A percentile compares a stretch with the other conserved stretches of the same genome.
These are phyloP conservation scores for Lagenidium giganteum DNA, from an alignment of 352 stramenopile species.

Conservation along the genomic window DNA sequence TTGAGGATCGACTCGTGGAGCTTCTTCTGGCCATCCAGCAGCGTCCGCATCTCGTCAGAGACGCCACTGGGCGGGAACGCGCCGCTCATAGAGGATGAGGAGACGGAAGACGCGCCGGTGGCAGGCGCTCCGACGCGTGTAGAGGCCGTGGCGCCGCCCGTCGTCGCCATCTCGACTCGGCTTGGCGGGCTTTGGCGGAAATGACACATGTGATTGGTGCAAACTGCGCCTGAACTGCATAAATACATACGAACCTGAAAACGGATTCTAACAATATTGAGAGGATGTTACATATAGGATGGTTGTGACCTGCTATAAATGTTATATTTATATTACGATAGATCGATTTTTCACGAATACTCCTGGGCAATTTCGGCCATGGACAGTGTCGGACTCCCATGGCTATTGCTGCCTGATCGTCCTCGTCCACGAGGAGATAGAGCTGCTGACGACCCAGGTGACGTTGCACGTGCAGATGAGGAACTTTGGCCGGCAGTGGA, in stretches of 20 bases:
- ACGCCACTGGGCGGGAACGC: constrained; percentile 14
- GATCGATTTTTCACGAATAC: constrained; percentile 14
- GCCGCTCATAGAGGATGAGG: neutral
- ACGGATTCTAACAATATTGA: constrained; percentile 3
- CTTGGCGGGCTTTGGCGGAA: too few species aligned
- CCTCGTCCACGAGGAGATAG: constrained; percentile 18
- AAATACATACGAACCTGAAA: neutral
- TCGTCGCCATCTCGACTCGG: too few species aligned
- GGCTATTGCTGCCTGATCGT: constrained; percentile 12
- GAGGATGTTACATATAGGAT: too few species aligned
- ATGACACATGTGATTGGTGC: too few species aligned
- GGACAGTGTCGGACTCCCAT: constrained; percentile 13
- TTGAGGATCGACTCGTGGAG: constrained; percentile 67
- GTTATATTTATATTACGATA: too few species aligned
- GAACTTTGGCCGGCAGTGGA: too few species aligned
- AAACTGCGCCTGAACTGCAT: too few species aligned
- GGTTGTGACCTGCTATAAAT: too few species aligned
- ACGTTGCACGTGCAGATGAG: too few species aligned
- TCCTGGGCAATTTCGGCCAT: constrained; percentile 55
- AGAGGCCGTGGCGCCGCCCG: too few species aligned
- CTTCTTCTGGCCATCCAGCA: constrained; percentile 65
- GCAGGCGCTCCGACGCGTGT: neutral
- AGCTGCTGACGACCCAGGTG: constrained; percentile 10
- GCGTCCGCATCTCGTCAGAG: constrained; percentile 66
- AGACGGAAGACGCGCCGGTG: neutral